A percentile compares a stretch with the other conserved stretches of the same genome.
These are phyloP conservation scores for Neophaeococcomyces aloes DNA, from an alignment of 2,329 filamentous ascomycete species.

Conservation along the genomic window DNA sequence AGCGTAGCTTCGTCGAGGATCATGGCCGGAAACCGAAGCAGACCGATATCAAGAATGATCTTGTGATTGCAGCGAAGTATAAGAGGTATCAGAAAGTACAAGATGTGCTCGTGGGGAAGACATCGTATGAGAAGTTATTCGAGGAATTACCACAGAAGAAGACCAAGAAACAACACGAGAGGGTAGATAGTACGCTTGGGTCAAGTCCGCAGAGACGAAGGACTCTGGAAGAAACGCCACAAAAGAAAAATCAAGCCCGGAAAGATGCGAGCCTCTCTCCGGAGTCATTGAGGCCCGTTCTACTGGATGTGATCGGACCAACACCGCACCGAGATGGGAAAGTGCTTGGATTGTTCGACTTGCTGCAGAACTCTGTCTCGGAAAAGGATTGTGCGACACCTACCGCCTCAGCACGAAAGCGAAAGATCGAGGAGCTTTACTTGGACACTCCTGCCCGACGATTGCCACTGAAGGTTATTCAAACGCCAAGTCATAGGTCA, in stretches of 20 bases:
- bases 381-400: slow-evolving; percentile 26
- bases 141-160: slow-evolving; percentile 22
- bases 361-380: slow-evolving; percentile 33
- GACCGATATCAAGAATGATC: slow-evolving; percentile 39
- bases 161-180: slow-evolving; percentile 5
- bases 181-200: slow-evolving; percentile 16
- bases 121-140: slow-evolving; percentile 25
- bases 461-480: slow-evolving; percentile 14
- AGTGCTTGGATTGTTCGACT: slow-evolving; percentile 38
- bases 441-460: slow-evolving; percentile 3
- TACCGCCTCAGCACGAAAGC: slow-evolving; percentile 17
- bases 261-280: slow-evolving; percentile 32
- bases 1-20: slow-evolving; percentile 35
- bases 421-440: slow-evolving; percentile 13
- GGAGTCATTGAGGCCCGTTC: slow-evolving; percentile 24
- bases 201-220: slow-evolving; percentile 12
- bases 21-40: slow-evolving; percentile 35
- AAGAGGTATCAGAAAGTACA: slow-evolving; percentile 37
- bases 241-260: slow-evolving; percentile 31
- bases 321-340: slow-evolving; percentile 41
- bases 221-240: slow-evolving; percentile 24
- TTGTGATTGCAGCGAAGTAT: slow-evolving; percentile 38
- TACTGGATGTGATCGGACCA: slow-evolving; percentile 34
- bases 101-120: slow-evolving; percentile 20
- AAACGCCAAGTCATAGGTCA: slow-evolving; percentile 30